Conservation (phyloP, 768 basidiomycete genomes). For the Filobasidium floriforme region DNA sequence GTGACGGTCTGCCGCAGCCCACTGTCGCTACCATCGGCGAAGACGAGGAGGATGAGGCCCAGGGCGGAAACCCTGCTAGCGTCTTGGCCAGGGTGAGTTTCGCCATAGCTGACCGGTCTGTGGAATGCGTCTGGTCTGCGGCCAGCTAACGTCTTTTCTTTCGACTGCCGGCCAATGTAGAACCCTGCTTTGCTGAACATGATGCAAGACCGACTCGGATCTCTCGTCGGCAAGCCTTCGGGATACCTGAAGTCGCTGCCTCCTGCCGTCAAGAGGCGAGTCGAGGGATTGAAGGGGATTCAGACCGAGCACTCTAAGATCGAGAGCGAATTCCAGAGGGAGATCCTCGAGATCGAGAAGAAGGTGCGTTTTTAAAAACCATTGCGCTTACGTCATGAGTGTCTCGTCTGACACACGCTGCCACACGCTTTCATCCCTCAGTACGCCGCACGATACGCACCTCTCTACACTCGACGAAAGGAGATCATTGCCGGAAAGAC, state of each 20-base stretch:
- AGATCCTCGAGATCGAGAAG: constrained; percentile 90
- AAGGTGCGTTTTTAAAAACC: constrained; percentile 58
- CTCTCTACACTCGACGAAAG: constrained; percentile 76
- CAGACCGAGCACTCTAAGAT: constrained; percentile 85
- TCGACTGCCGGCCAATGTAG: constrained; percentile 32
- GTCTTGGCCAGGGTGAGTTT: constrained; percentile 43
- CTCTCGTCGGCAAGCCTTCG: constrained; percentile 80
- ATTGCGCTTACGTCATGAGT: neutral
- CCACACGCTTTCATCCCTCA: constrained; percentile 19
- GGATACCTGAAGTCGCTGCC: constrained; percentile 91
- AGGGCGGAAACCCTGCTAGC: constrained; percentile 45
- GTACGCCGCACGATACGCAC: constrained; percentile 51
- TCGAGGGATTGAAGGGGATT: constrained; percentile 89
- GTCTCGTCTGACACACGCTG: neutral
- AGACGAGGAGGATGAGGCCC: constrained; percentile 63
- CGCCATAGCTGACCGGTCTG: neutral
- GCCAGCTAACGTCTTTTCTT: neutral
- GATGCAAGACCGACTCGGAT: constrained; percentile 78
- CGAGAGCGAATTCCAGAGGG: constrained; percentile 88
- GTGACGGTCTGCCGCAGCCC: constrained; percentile 70
- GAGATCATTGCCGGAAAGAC: constrained; percentile 73
- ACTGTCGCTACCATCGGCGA: constrained; percentile 45
- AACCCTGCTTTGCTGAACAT: constrained; percentile 66
- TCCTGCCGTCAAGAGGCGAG: constrained; percentile 65
- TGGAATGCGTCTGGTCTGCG: neutral